phyloP scores from a whole-genome alignment of 768 basidiomycete genomes.

The Tubosaeta sp. region DNA sequence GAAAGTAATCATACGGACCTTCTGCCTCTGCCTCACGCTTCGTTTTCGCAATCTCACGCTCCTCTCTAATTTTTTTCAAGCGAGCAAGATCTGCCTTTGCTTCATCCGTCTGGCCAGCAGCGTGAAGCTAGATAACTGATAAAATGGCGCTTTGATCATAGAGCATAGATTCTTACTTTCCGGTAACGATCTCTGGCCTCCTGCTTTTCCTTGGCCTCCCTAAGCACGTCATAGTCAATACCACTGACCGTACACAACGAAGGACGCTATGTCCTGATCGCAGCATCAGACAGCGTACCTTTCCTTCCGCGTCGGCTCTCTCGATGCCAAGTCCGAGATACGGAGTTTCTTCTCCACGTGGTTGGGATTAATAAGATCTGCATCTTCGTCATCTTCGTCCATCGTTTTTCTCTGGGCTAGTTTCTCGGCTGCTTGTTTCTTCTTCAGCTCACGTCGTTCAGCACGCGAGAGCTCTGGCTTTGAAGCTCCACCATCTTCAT shows the following conservation, averaged over 20 bases:
- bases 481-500: slow-evolving; percentile 37
- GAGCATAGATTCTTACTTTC: slow-evolving; percentile 51
- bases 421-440: slow-evolving; percentile 58
- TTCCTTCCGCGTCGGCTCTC: slow-evolving; percentile 61
- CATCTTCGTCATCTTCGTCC: slow-evolving; percentile 59
- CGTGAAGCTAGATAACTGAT: slow-evolving; percentile 48
- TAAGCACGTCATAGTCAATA: slow-evolving; percentile 23
- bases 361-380: slow-evolving; percentile 76
- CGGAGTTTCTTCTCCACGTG: slow-evolving; percentile 70
- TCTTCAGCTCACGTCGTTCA: slow-evolving; percentile 79
- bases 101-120: slow-evolving; percentile 83
- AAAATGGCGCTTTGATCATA: background rate
- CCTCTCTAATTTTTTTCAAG: slow-evolving; percentile 78
- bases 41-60: slow-evolving; percentile 83
- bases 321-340: slow-evolving; percentile 68
- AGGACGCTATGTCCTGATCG: background rate
- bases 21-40: slow-evolving; percentile 87
- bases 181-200: slow-evolving; percentile 85
- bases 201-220: slow-evolving; percentile 89
- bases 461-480: slow-evolving; percentile 62
- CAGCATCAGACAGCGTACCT: slow-evolving; percentile 37
- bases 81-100: slow-evolving; percentile 87
- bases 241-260: background rate
- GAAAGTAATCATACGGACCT: slow-evolving; percentile 42
- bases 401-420: slow-evolving; percentile 34